A percentile compares a stretch with the other conserved stretches of the same genome.
These are phyloP conservation scores for Silene uniflora DNA, from an alignment of 148 eudicot species.

Conservation along the genomic window DNA sequence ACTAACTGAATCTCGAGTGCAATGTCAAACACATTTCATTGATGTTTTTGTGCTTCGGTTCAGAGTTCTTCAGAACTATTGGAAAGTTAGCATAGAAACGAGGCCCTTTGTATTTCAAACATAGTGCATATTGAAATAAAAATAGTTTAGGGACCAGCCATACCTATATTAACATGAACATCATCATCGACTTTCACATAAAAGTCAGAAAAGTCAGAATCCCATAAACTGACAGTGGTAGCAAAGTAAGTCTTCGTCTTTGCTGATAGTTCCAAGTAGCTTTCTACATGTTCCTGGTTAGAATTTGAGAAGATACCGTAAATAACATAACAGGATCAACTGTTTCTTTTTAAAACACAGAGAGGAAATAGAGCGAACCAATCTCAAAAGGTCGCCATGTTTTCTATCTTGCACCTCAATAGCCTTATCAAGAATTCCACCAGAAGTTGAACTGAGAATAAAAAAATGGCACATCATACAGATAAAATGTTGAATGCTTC, in stretches of 20 bases:
- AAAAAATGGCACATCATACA: not conserved
- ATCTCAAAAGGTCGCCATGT: slow-evolving; percentile 54
- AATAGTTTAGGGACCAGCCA: not conserved
- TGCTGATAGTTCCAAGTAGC: slow-evolving; percentile 79
- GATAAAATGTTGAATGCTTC: not conserved
- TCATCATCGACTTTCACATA: slow-evolving; percentile 85
- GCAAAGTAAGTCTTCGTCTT: slow-evolving; percentile 72
- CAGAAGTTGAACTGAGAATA: slow-evolving; percentile 32
- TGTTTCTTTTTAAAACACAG: no score
- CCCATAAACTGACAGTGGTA: slow-evolving; percentile 67
- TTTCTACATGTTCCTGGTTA: slow-evolving; percentile 76
- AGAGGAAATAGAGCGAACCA: no score
- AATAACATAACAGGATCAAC: not conserved
- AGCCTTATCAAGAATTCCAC: slow-evolving; percentile 65
- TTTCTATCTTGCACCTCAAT: slow-evolving; percentile 54
- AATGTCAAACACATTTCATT: no score
- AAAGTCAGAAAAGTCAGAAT: slow-evolving; percentile 85
- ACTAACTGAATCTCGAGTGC: no score
- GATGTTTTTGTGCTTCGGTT: not conserved
- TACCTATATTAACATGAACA: slow-evolving; percentile 85
- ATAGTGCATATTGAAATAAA: not conserved
- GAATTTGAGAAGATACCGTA: not conserved
- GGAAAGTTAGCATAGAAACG: not conserved
- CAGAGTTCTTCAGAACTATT: not conserved
- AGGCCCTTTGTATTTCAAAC: not conserved